These are phyloP conservation scores for Chlamydomonas incerta DNA, from an alignment of 139 green algal genomes.

Conservation along the genomic window DNA sequence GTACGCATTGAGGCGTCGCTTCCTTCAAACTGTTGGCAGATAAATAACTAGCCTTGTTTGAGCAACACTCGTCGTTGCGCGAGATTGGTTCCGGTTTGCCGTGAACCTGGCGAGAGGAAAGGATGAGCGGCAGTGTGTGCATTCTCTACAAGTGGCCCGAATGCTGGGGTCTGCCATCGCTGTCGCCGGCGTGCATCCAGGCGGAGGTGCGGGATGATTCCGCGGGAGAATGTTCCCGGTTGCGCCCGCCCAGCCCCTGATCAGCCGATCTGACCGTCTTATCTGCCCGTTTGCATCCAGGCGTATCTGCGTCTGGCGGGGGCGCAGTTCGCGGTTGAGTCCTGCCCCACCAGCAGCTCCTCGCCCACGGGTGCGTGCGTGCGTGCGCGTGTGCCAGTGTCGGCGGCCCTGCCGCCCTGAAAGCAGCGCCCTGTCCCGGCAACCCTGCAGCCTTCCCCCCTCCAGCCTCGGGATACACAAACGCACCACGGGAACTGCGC, in stretches of 20 bases:
- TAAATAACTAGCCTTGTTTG: too few relatives aligned
- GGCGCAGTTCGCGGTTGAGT: not conserved
- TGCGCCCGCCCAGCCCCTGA: not conserved
- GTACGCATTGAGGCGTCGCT: too few relatives aligned
- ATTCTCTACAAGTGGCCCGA: constrained; percentile 47
- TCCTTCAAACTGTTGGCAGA: too few relatives aligned
- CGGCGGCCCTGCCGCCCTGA: too few relatives aligned
- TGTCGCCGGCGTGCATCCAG: constrained; percentile 45
- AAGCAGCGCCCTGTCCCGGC: too few relatives aligned
- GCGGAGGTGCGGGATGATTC: constrained; percentile 28
- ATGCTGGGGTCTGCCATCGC: constrained; percentile 38
- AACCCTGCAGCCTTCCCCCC: too few relatives aligned
- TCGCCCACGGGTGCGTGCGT: constrained; percentile 42
- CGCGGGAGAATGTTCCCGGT: too few relatives aligned
- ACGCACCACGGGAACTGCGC: too few relatives aligned
- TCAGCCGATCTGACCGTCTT: too few relatives aligned
- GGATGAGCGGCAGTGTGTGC: not conserved
- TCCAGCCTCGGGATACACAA: too few relatives aligned
- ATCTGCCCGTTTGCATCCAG: not conserved
- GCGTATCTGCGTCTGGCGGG: constrained; percentile 41
- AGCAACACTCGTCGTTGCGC: too few relatives aligned
- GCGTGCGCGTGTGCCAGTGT: too few relatives aligned
- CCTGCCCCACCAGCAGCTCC: constrained; percentile 36
- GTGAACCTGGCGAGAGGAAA: not conserved
- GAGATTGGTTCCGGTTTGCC: not conserved